phyloP scores from a whole-genome alignment of 345 rosid species.

The Firmiana major region DNA sequence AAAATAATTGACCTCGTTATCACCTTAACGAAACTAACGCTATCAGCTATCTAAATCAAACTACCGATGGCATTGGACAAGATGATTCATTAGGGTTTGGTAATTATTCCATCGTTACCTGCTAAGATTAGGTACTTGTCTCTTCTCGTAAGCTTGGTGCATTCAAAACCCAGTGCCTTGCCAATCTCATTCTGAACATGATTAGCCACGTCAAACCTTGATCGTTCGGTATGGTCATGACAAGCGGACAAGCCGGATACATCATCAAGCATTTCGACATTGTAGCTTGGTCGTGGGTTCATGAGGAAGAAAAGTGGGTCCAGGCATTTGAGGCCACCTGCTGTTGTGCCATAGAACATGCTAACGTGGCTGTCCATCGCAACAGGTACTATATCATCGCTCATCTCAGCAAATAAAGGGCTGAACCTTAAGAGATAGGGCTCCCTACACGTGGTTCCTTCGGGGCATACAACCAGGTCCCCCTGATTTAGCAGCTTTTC shows the following conservation, averaged over 20 bases:
- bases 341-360: conserved; percentile 77
- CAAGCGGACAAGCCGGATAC: conserved; percentile 28
- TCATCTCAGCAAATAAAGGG: conserved; percentile 63
- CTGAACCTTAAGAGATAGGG: conserved; percentile 71
- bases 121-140: conserved; percentile 76
- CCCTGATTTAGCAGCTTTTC: conserved; percentile 40
- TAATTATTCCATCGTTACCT: conserved; percentile 62
- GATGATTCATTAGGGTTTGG: background rate
- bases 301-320: conserved; percentile 67
- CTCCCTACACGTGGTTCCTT: conserved; percentile 87
- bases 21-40: too few species aligned
- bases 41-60: too few species aligned
- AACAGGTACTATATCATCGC: conserved; percentile 57
- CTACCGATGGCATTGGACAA: background rate
- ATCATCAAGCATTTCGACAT: conserved; percentile 37
- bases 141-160: conserved; percentile 67
- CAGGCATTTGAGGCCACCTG: conserved; percentile 61
- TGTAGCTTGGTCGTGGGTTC: conserved; percentile 56
- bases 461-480: conserved; percentile 72
- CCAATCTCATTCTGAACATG: conserved; percentile 55
- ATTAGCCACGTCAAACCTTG: conserved; percentile 62
- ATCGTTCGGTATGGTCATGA: conserved; percentile 21
- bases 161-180: conserved; percentile 46
- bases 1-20: too few species aligned
- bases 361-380: conserved; percentile 43